Conservation (phyloP, 2,329 filamentous ascomycete species). For the Fusarium multiceps region DNA sequence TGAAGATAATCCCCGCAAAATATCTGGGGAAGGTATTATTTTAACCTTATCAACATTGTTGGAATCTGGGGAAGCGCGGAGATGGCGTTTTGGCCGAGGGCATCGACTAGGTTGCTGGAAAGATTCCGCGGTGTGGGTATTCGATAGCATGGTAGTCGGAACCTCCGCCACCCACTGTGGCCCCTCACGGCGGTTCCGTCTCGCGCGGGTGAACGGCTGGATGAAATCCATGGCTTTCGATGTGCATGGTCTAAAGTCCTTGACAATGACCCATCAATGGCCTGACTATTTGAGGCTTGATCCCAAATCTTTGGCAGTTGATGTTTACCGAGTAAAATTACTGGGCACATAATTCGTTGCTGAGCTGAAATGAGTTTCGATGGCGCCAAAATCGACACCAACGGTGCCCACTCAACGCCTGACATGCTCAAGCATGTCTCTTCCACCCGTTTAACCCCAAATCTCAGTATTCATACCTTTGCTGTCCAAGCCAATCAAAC, state of each 20-base stretch:
- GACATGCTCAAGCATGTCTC: slow-evolving; percentile 9
- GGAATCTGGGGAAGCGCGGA: slow-evolving; percentile 15
- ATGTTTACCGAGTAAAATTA: neutral
- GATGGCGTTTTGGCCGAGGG: neutral
- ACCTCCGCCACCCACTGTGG: neutral
- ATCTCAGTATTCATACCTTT: slow-evolving; percentile 11
- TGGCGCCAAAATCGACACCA: neutral
- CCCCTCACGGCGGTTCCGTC: slow-evolving; percentile 15
- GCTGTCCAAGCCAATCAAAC: neutral
- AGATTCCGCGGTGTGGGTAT: slow-evolving; percentile 10
- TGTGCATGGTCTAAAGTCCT: neutral
- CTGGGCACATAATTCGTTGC: neutral
- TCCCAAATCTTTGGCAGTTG: neutral
- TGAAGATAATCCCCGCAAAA: slow-evolving; percentile 2
- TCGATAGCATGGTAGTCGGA: neutral
- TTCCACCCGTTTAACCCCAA: slow-evolving; percentile 15
- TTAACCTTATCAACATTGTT: slow-evolving; percentile 5
- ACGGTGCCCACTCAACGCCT: neutral
- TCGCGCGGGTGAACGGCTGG: neutral
- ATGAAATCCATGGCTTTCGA: neutral
- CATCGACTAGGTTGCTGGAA: slow-evolving; percentile 1
- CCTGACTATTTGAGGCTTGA: slow-evolving; percentile 8
- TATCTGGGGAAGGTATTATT: slow-evolving; percentile 18
- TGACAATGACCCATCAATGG: neutral
- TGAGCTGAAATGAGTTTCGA: neutral